Conservation (phyloP, 2,329 filamentous ascomycete genomes). For the Furcasterigmium sp. region DNA sequence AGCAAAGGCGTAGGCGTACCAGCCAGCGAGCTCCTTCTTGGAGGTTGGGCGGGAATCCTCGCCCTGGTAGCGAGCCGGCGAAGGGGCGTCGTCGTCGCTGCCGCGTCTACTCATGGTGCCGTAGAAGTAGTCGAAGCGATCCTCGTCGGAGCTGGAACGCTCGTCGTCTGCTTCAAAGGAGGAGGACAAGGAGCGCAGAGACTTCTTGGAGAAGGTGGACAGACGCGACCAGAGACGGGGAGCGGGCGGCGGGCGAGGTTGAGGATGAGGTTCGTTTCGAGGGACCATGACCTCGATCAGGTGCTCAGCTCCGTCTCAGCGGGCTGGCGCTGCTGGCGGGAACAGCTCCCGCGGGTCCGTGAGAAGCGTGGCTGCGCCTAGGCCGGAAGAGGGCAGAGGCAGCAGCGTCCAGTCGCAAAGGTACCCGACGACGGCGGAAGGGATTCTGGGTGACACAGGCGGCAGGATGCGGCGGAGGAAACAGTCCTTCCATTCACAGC, state of each 20-base stretch:
- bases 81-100: slow-evolving; percentile 29
- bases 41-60: slow-evolving; percentile 90
- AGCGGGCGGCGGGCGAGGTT: slow-evolving; percentile 30
- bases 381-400: too few relatives aligned
- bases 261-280: slow-evolving; percentile 11
- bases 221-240: slow-evolving; percentile 43
- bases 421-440: too few relatives aligned
- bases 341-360: not conserved
- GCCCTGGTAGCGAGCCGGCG: slow-evolving; percentile 58
- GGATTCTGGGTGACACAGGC: too few relatives aligned
- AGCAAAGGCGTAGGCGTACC: slow-evolving; percentile 96
- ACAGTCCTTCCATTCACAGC: too few relatives aligned
- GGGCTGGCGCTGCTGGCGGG: not conserved
- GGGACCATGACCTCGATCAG: slow-evolving; percentile 13
- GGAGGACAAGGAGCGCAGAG: slow-evolving; percentile 54
- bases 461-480: too few relatives aligned
- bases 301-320: too few relatives aligned
- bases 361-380: too few relatives aligned
- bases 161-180: slow-evolving; percentile 69
- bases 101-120: slow-evolving; percentile 12
- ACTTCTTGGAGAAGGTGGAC: slow-evolving; percentile 49
- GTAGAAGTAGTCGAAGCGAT: slow-evolving; percentile 13
- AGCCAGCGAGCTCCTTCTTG: slow-evolving; percentile 79
- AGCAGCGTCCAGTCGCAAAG: too few relatives aligned
- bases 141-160: slow-evolving; percentile 40